A percentile compares a stretch with the other conserved stretches of the same genome.
These are phyloP conservation scores for Arachis monticola DNA, from an alignment of 331 rosid species.

Conservation along the genomic window DNA sequence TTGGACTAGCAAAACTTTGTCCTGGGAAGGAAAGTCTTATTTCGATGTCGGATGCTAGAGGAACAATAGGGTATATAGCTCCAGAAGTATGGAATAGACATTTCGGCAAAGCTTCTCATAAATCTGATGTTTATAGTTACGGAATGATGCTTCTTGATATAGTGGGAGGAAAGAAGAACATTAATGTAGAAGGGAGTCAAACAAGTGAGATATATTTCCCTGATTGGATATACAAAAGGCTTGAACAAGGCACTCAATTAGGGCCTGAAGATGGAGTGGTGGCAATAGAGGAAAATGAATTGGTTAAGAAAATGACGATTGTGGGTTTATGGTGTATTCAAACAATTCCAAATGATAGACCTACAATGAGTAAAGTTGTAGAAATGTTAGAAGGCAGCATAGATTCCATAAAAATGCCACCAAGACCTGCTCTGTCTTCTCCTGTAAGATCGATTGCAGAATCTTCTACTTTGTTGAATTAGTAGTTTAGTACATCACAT, in stretches of 20 bases:
- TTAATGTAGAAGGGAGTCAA: slow-evolving; percentile 18
- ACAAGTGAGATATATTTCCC: slow-evolving; percentile 50
- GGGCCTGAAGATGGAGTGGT: background rate
- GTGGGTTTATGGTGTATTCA: slow-evolving; percentile 63
- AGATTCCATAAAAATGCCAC: slow-evolving; percentile 47
- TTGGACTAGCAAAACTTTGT: slow-evolving; percentile 55
- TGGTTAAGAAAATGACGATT: slow-evolving; percentile 44
- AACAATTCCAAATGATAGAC: slow-evolving; percentile 47
- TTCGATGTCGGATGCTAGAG: slow-evolving; percentile 47
- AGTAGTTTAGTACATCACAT: background rate
- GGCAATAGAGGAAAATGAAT: slow-evolving; percentile 35
- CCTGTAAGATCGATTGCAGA: slow-evolving; percentile 20
- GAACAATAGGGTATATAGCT: slow-evolving; percentile 54
- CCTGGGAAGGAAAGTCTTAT: slow-evolving; percentile 38
- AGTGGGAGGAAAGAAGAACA: slow-evolving; percentile 48
- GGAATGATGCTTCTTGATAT: slow-evolving; percentile 60
- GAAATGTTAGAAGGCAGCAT: slow-evolving; percentile 53
- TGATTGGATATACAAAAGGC: slow-evolving; percentile 37
- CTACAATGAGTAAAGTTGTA: slow-evolving; percentile 49
- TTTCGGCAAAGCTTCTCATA: slow-evolving; percentile 52
- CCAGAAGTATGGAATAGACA: slow-evolving; percentile 47
- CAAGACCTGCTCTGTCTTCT: slow-evolving; percentile 47
- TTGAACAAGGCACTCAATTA: slow-evolving; percentile 31
- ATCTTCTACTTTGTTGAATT: slow-evolving; percentile 32
- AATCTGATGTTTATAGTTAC: slow-evolving; percentile 55